A percentile compares a stretch with the other conserved stretches of the same genome.
phyloP scores from a whole-genome alignment of 768 basidiomycete genomes.

The Mycena olivaceomarginata region DNA sequence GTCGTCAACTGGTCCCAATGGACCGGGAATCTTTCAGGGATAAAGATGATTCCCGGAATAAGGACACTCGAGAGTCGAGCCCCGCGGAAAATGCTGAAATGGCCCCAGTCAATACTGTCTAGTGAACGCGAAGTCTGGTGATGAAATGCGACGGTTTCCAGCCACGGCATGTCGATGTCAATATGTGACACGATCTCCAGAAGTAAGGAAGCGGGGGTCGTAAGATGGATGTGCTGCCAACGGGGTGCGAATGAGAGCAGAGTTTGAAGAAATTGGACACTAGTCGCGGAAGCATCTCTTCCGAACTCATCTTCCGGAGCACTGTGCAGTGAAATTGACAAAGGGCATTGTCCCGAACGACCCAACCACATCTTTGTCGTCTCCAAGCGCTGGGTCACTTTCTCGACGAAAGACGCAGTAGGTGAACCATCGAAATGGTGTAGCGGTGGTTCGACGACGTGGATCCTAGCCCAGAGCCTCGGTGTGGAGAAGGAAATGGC shows the following conservation, averaged over 20 bases:
- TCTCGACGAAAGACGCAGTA: neutral
- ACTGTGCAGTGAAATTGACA: constrained; percentile 11
- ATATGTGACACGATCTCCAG: neutral
- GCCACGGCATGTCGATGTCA: neutral
- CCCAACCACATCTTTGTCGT: constrained; percentile 2
- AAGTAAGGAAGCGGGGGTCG: neutral
- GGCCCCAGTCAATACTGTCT: neutral
- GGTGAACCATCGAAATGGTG: no score
- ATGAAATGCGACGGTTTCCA: neutral
- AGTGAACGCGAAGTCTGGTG: neutral
- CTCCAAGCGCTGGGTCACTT: constrained; percentile 11
- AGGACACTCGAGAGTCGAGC: neutral
- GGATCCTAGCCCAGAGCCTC: constrained; percentile 47
- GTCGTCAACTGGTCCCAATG: neutral
- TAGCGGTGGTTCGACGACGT: constrained; percentile 26
- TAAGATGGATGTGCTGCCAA: constrained; percentile 16
- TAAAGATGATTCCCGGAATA: neutral
- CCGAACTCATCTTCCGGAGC: neutral
- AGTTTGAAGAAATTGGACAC: neutral
- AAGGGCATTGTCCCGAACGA: constrained; percentile 7
- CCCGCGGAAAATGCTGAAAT: neutral
- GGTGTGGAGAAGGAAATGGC: constrained; percentile 48
- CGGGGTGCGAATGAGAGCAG: constrained; percentile 10
- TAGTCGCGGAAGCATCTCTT: neutral
- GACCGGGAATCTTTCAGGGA: neutral